Evolutionary conservation across 2,329 filamentous ascomycete species (phyloP).

Genomic region (Arthrinium phaeospermum): DNA sequence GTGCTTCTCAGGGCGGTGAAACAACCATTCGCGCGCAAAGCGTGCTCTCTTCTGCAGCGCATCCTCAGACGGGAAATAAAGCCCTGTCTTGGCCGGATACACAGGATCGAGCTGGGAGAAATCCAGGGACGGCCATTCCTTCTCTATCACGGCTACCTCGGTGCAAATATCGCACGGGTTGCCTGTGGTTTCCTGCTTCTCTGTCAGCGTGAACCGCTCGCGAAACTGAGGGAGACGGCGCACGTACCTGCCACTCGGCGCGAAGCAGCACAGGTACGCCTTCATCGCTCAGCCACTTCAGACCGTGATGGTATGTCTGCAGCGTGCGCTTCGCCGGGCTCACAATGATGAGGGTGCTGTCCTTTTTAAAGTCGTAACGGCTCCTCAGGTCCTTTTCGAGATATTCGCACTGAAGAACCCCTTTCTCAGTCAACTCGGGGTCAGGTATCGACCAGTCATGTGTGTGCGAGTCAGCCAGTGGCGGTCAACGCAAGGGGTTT

Average conservation of each 20-base stretch:
- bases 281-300: constrained; percentile 36
- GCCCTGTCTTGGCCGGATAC: constrained; percentile 39
- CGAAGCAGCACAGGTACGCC: constrained; percentile 37
- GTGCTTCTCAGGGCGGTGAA: constrained; percentile 35
- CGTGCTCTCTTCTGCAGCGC: constrained; percentile 33
- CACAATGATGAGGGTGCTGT: constrained; percentile 38
- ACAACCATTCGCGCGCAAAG: constrained; percentile 38
- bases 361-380: constrained; percentile 29
- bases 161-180: constrained; percentile 39
- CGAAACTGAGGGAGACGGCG: constrained; percentile 17
- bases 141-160: constrained; percentile 30
- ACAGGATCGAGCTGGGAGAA: constrained; percentile 39
- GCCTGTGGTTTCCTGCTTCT: constrained; percentile 36
- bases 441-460: constrained; percentile 39
- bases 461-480: constrained; percentile 33
- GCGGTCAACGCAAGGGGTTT: constrained; percentile 6
- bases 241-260: constrained; percentile 41
- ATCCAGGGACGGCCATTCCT: constrained; percentile 38
- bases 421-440: constrained; percentile 36
- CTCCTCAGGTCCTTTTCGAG: constrained; percentile 33
- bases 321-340: constrained; percentile 39
- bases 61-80: constrained; percentile 38
- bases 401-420: constrained; percentile 35
- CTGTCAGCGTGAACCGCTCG: neutral
- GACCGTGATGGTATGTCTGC: constrained; percentile 36